These are phyloP conservation scores for Sambucus nigra DNA, from an alignment of 129 eudicot genomes.

Conservation along the genomic window DNA sequence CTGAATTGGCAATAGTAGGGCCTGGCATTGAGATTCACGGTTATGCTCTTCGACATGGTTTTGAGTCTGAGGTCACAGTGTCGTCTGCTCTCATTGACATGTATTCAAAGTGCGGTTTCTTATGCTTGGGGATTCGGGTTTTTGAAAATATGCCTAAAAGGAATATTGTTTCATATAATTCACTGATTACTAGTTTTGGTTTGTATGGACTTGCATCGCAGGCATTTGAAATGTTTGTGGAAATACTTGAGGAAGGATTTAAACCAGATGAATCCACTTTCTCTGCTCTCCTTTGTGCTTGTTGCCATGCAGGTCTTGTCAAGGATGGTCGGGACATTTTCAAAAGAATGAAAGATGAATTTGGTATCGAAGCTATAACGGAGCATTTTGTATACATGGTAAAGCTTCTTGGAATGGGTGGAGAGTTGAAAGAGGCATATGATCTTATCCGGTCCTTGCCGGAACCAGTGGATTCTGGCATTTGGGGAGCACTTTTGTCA, in stretches of 20 bases:
- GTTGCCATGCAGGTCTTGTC: slow-evolving; percentile 68
- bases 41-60: too few species aligned
- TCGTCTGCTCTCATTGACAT: too few species aligned
- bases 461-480: slow-evolving; percentile 46
- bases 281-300: slow-evolving; percentile 55
- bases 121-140: slow-evolving; percentile 51
- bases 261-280: slow-evolving; percentile 62
- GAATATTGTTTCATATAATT: too few species aligned
- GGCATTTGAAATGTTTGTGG: slow-evolving; percentile 40
- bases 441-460: slow-evolving; percentile 35
- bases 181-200: too few species aligned
- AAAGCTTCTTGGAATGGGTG: slow-evolving; percentile 78
- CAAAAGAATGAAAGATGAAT: slow-evolving; percentile 46
- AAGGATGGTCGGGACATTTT: slow-evolving; percentile 50
- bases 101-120: slow-evolving; percentile 82
- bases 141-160: too few species aligned
- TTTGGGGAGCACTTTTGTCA: slow-evolving; percentile 82
- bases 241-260: slow-evolving; percentile 30
- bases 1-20: too few species aligned
- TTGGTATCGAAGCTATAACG: slow-evolving; percentile 38
- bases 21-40: too few species aligned
- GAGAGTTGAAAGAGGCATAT: slow-evolving; percentile 66
- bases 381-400: slow-evolving; percentile 72
- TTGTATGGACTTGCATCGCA: slow-evolving; percentile 36
- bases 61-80: slow-evolving; percentile 31